Conservation (phyloP, 2,329 filamentous ascomycete genomes). For the Pezicula carpinea region DNA sequence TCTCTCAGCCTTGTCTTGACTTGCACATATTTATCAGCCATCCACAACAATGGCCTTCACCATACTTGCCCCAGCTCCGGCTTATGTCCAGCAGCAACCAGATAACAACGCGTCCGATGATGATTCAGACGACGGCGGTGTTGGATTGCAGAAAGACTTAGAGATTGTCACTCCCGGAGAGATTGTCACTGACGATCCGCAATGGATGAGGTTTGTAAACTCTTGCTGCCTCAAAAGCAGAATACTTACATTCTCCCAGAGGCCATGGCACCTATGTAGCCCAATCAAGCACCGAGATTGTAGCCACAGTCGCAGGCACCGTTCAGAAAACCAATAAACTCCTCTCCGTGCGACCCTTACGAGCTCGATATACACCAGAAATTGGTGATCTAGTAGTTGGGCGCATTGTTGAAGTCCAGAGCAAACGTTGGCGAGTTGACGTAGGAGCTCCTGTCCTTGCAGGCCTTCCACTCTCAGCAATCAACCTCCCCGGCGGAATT, state of each 20-base stretch:
- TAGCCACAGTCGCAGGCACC: slow-evolving; percentile 85
- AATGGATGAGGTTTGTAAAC: slow-evolving; percentile 77
- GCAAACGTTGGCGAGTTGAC: slow-evolving; percentile 90
- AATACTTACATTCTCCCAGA: slow-evolving; percentile 37
- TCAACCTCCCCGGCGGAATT: slow-evolving; percentile 93
- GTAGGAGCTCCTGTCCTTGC: slow-evolving; percentile 85
- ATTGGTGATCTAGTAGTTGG: slow-evolving; percentile 95
- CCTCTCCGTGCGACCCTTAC: slow-evolving; percentile 82
- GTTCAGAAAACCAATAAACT: slow-evolving; percentile 95
- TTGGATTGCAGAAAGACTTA: slow-evolving; percentile 28
- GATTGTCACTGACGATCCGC: slow-evolving; percentile 81
- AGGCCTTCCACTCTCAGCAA: slow-evolving; percentile 76
- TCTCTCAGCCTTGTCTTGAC: slow-evolving; percentile 4
- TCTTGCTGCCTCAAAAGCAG: background rate
- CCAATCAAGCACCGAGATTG: slow-evolving; percentile 61
- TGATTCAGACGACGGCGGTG: slow-evolving; percentile 24
- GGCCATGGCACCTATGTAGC: slow-evolving; percentile 88
- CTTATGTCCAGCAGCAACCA: slow-evolving; percentile 12
- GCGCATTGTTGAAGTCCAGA: slow-evolving; percentile 91
- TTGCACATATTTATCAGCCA: slow-evolving; percentile 3
- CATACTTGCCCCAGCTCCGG: slow-evolving; percentile 27
- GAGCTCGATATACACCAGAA: slow-evolving; percentile 89
- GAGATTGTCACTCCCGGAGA: slow-evolving; percentile 85
- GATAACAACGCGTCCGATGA: slow-evolving; percentile 14
- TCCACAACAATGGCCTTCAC: slow-evolving; percentile 29